Evolutionary conservation across 305 asterid genomes (phyloP), one percentile per base, ranked within the genome.

Genomic region (Galium porrigens): DNA sequence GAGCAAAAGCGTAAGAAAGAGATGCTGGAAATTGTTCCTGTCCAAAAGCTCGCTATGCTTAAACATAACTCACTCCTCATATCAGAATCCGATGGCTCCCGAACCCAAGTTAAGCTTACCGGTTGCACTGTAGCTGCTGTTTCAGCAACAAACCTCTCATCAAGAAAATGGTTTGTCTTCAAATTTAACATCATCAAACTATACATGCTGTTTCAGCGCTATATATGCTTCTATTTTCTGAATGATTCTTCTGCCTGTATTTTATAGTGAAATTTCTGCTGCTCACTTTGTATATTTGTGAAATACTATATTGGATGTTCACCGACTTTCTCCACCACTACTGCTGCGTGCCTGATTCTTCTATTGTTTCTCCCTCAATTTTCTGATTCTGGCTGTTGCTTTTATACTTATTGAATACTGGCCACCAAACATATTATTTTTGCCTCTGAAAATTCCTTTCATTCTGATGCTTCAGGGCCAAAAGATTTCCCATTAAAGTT

Each of bases 111-210:
- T 78, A 76, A 57, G 60, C 90, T 91, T 20, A 83, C 48, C 66
- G 94, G 94, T 58, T 91, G 98, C 82, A 74, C 71, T 48, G 56
- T 89, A 61, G 78, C 75, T 14, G 90, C 98, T 80, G 96, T 91
- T 75, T 91, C 98, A 0, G 89, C 95, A 68, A 78, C 98, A 73
- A 78, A 70, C 76, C 53, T 77, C 76, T 63, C 96, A 25, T 68
- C 91, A 17, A 83, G 84, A 76, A 91, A 91, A 85, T 91, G 98
- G 98, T 89, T 67, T 0, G 64, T 70, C 11, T 59, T 67, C 22
- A 9, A 49, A 12, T 1, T 15, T n/a, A 22, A 22, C 33, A 25
- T 1, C 11, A 33, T 56, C 41, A 41, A 15, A 22, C 30, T 41
- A 29, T 4, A n/a, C n/a, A n/a, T n/a, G n/a, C n/a, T n/a, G n/a